A percentile compares a stretch with the other conserved stretches of the same genome.
Conservation (phyloP, 2,329 filamentous ascomycete species). For the Didymella lethalis region DNA sequence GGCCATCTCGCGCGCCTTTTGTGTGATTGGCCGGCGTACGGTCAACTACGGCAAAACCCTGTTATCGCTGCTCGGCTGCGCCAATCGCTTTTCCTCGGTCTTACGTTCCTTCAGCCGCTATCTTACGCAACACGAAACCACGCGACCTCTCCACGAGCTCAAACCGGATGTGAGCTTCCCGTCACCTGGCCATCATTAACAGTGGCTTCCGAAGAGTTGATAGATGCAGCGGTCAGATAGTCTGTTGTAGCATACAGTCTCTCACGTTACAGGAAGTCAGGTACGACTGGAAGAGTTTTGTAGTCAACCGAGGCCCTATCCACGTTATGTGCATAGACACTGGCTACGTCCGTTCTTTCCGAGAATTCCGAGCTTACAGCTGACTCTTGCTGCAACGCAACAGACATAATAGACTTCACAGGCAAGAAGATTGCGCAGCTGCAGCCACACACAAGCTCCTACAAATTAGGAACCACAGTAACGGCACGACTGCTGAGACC, state of each 20-base stretch:
- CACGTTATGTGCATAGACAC: too few species aligned
- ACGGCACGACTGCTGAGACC: too few species aligned
- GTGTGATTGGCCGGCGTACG: slow-evolving; percentile 17
- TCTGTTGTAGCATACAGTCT: not conserved
- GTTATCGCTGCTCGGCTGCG: slow-evolving; percentile 5
- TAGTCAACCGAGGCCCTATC: not conserved
- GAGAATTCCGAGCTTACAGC: too few species aligned
- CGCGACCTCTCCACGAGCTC: slow-evolving; percentile 10
- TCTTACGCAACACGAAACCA: slow-evolving; percentile 13
- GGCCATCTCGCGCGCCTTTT: slow-evolving; percentile 3
- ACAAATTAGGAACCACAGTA: not conserved
- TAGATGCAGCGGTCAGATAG: not conserved
- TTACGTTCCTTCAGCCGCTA: slow-evolving; percentile 2
- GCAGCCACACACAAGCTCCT: not conserved
- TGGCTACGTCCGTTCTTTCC: too few species aligned
- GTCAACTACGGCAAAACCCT: slow-evolving; percentile 11
- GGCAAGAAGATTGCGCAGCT: too few species aligned
- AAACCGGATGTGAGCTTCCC: slow-evolving; percentile 9
- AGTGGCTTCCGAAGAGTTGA: not conserved
- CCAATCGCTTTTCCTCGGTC: slow-evolving; percentile 22
- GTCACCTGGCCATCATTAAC: not conserved
- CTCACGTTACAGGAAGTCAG: not conserved
- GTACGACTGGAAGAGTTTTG: not conserved
- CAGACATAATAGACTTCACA: too few species aligned
- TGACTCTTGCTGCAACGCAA: too few species aligned